Base-by-base conservation (phyloP, 805 yeast species). In the Diddensiella caesifluorescens region DNA sequence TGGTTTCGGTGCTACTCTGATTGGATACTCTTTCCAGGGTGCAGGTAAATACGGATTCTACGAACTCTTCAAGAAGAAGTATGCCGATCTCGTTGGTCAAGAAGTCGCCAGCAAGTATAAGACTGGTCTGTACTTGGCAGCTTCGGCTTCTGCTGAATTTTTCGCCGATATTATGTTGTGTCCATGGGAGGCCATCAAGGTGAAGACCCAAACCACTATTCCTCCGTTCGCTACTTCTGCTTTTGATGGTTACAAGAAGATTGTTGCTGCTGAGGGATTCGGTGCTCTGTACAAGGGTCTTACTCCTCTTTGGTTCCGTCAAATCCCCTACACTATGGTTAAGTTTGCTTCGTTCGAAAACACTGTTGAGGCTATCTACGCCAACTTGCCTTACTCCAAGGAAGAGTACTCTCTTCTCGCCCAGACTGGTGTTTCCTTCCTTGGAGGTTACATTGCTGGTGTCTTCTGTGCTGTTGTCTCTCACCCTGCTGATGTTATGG, bases 401-500 rank as follows among this genome's bases (percentile, higher is more conserved):
- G 67, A 73, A 18, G 79, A 84, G 45, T 86, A 84, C 71, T 68
- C 85, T 9, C 64, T 79, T 32, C 52, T 80, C 32, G 81, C 82
- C 57, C 97, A 92, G 67, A 90, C 96, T 18, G 95, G 96, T 39
- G 95, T 92, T 30, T 86, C 95, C 19, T 92, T 90, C 69, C 70
- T 80, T 36, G 96, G 95, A 64, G 97, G 98, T 62, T 90, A 90
- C 69, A 76, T 90, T 60, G 98, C 97, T 7, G 98, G 97, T 80
- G 80, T 92, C 42, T 77, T 89, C 69, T 90, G 97, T 71, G 97
- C 98, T 5, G 69, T 83, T 39, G 92, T 89, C 13, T 89, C 97
- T 21, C 97, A 92, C 64, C 98, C 98, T 16, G 97, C 97, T n/a
- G 98, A 90, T 65, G 97, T 90, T 25, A 81, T 92, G 95, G 97